Evolutionary conservation across 805 yeast genomes (phyloP).

Genomic region (Candida caryicola): DNA sequence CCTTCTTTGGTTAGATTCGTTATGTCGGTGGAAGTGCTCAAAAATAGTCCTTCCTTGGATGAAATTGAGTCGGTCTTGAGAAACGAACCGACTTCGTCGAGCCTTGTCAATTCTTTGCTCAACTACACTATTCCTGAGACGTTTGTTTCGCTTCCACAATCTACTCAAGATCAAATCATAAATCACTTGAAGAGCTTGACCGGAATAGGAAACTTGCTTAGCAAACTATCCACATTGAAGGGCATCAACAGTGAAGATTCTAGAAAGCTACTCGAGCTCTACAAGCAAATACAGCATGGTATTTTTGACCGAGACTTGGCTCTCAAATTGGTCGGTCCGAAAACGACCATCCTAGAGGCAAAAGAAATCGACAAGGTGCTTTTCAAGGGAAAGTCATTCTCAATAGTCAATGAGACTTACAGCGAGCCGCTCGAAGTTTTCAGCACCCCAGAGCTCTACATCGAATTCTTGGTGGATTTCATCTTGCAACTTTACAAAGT

Average conservation of each 20-base stretch:
- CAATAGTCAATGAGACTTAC: constrained; percentile 24
- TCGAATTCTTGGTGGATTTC: constrained; percentile 17
- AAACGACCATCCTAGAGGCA: constrained; percentile 10
- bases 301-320: constrained; percentile 18
- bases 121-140: constrained; percentile 34
- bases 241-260: background rate
- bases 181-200: constrained; percentile 19
- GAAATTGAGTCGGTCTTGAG: constrained; percentile 5
- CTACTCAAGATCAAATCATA: constrained; percentile 10
- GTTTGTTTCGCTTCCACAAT: constrained; percentile 18
- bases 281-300: constrained; percentile 11
- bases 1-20: background rate
- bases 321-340: constrained; percentile 4
- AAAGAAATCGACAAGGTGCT: constrained; percentile 38
- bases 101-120: constrained; percentile 22
- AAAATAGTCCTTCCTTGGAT: constrained; percentile 7
- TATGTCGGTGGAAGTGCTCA: background rate
- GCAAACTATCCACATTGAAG: constrained; percentile 10
- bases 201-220: constrained; percentile 34
- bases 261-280: constrained; percentile 7
- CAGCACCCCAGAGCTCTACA: constrained; percentile 18
- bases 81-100: constrained; percentile 6
- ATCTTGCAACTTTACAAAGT: constrained; percentile 14
- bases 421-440: constrained; percentile 5
- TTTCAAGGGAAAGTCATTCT: constrained; percentile 30